Evolutionary conservation across 2,329 filamentous ascomycete genomes (phyloP), one percentile per base, ranked within the genome.

Genomic region (Berkeleyomyces rouxiae): DNA sequence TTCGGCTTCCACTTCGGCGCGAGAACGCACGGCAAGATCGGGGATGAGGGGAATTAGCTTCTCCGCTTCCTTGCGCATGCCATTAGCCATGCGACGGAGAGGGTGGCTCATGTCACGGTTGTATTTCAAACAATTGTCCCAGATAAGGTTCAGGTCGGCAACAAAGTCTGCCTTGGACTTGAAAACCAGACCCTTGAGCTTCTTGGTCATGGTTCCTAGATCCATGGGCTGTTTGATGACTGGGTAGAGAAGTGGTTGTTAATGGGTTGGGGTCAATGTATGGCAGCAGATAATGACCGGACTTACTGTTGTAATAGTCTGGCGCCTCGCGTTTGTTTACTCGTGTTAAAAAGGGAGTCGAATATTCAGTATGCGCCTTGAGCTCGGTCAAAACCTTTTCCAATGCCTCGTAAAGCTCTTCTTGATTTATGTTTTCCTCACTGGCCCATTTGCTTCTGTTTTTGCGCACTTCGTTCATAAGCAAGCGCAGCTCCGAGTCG

Each of bases 361-460:
- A 96, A 73, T 96, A 95, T 73, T 99, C 93, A 1, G 90, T 96
- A 76, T 95, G 91, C 43, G 93, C 93, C 74, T 97, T 97, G 63
- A 99, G 83, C 72, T 97, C 92, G 70, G 91, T 95, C 70, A 99
- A 79, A 61, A 99, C 93, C 76, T 97, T 97, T 72, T 99, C 93
- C 11, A 93, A 80, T 9, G 93, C 90, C 75, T 99, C 93, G 71
- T 99, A 99, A 4, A 99, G 79, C 74, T 99, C 93, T 73, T 99
- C 93, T 74, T 99, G 93, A 65, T 93, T 92, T 66, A 99, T 87
- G 68, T 95, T 93, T 68, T 99, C 93, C 73, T 97, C 93, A 72
- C 88, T 97, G 3, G 93, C 92, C 93, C 93, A 99, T 75, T 99
- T 99, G 74, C 92, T 97, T 69, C 93, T 82, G 69, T 97, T 97